These are phyloP conservation scores for Sugiyamaella neomexicana DNA, from an alignment of 1,139 yeast genomes.

Conservation along the genomic window DNA sequence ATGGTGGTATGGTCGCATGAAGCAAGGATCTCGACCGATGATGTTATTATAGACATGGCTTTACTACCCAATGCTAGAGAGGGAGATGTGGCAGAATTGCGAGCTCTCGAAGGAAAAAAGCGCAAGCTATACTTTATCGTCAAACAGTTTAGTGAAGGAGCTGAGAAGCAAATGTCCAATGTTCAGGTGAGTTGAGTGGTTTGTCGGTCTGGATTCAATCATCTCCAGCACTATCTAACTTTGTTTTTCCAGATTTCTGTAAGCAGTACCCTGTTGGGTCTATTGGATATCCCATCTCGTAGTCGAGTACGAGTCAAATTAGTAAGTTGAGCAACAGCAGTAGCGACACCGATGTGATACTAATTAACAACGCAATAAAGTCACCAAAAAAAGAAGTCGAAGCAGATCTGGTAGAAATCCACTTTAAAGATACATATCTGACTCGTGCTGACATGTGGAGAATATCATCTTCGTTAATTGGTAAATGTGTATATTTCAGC, in stretches of 20 bases:
- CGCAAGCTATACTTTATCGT: slow-evolving; percentile 50
- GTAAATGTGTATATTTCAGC: slow-evolving; percentile 63
- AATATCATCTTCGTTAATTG: slow-evolving; percentile 60
- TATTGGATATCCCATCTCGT: slow-evolving; percentile 67
- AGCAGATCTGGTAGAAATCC: slow-evolving; percentile 80
- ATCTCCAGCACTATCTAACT: too few species aligned
- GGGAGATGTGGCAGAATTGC: slow-evolving; percentile 77
- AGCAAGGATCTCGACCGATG: slow-evolving; percentile 54
- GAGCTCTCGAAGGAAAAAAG: slow-evolving; percentile 41
- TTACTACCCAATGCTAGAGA: slow-evolving; percentile 59
- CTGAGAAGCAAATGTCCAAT: slow-evolving; percentile 36
- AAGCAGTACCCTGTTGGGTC: slow-evolving; percentile 57
- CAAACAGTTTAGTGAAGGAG: slow-evolving; percentile 41
- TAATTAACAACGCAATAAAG: slow-evolving; percentile 6
- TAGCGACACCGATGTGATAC: slow-evolving; percentile 4
- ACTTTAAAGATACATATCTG: slow-evolving; percentile 74
- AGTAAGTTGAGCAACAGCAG: slow-evolving; percentile 33
- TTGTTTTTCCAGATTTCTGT: slow-evolving; percentile 55
- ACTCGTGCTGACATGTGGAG: slow-evolving; percentile 96
- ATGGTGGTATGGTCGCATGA: slow-evolving; percentile 66
- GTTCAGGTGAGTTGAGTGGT: slow-evolving; percentile 32
- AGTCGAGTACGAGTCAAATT: slow-evolving; percentile 59
- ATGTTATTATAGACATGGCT: slow-evolving; percentile 60
- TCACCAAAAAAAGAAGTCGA: slow-evolving; percentile 50
- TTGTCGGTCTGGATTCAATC: not conserved